Evolutionary conservation across 306 rosid genomes (phyloP).

Genomic region (Malus orientalis): DNA sequence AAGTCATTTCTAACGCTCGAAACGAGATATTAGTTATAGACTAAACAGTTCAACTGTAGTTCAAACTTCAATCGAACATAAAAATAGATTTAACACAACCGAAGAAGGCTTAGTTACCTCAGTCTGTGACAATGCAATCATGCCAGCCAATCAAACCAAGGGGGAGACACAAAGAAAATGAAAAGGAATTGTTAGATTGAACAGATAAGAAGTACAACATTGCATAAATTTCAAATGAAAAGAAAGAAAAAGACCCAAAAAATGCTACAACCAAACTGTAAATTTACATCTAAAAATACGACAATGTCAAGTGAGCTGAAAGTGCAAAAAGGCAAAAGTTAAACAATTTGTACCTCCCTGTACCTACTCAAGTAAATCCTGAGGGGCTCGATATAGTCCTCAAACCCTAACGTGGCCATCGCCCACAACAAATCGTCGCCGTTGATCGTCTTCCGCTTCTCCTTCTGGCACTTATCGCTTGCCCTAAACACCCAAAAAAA

Average conservation of each 20-base stretch:
- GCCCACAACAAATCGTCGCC: slow-evolving; percentile 96
- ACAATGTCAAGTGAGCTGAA: neutral
- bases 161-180: slow-evolving; percentile 7
- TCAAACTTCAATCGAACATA: neutral
- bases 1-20: slow-evolving; percentile 10
- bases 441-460: slow-evolving; percentile 91
- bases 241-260: neutral
- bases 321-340: neutral
- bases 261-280: neutral
- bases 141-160: slow-evolving; percentile 21
- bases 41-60: neutral
- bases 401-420: slow-evolving; percentile 85
- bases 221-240: neutral
- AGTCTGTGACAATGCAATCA: slow-evolving; percentile 35
- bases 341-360: slow-evolving; percentile 53
- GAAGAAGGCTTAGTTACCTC: slow-evolving; percentile 51
- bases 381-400: slow-evolving; percentile 90
- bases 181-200: slow-evolving; percentile 21
- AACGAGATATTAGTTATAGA: neutral
- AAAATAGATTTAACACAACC: neutral
- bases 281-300: neutral
- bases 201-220: neutral
- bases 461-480: slow-evolving; percentile 89
- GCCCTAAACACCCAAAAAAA: slow-evolving; percentile 41
- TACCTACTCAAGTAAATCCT: slow-evolving; percentile 77